Percentiles rank a stretch among this genome's conserved stretches.
phyloP scores from a whole-genome alignment of 2,329 filamentous ascomycete species.

The Hypoxylon sp. region DNA sequence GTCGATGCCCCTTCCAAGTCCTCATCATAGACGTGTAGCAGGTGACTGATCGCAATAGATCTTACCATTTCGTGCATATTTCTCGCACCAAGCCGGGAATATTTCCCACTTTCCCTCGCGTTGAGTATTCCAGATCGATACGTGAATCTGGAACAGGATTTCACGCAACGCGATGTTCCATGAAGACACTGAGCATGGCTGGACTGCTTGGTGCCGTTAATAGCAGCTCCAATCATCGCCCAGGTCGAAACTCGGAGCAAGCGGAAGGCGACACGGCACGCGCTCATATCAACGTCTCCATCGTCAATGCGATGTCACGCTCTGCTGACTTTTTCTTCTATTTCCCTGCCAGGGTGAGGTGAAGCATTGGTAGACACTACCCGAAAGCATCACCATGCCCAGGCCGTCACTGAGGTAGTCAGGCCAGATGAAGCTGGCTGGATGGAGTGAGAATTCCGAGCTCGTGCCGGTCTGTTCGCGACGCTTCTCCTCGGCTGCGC shows the following conservation, averaged over 20 bases:
- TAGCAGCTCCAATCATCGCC: slow-evolving; percentile 60
- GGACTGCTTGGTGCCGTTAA: slow-evolving; percentile 57
- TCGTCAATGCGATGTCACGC: slow-evolving; percentile 58
- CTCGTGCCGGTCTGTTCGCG: slow-evolving; percentile 52
- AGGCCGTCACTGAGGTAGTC: slow-evolving; percentile 47
- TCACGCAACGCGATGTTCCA: slow-evolving; percentile 35
- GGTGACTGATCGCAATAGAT: slow-evolving; percentile 13
- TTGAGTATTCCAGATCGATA: slow-evolving; percentile 24
- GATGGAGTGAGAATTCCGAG: slow-evolving; percentile 39
- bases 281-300: slow-evolving; percentile 57
- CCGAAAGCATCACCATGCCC: slow-evolving; percentile 51
- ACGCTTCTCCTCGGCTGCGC: slow-evolving; percentile 63
- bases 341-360: slow-evolving; percentile 51
- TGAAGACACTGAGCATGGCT: slow-evolving; percentile 51
- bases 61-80: slow-evolving; percentile 8
- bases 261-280: slow-evolving; percentile 58
- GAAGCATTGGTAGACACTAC: slow-evolving; percentile 46
- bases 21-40: background rate
- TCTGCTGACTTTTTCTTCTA: slow-evolving; percentile 60
- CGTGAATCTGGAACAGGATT: slow-evolving; percentile 29
- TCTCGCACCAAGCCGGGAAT: slow-evolving; percentile 10
- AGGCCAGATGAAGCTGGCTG: slow-evolving; percentile 26
- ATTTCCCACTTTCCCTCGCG: slow-evolving; percentile 9
- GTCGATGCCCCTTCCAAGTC: slow-evolving; percentile 5
- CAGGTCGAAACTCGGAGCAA: slow-evolving; percentile 61